Evolutionary conservation across 2,329 filamentous ascomycete genomes (phyloP).

Genomic region (Kalmusia sp.): DNA sequence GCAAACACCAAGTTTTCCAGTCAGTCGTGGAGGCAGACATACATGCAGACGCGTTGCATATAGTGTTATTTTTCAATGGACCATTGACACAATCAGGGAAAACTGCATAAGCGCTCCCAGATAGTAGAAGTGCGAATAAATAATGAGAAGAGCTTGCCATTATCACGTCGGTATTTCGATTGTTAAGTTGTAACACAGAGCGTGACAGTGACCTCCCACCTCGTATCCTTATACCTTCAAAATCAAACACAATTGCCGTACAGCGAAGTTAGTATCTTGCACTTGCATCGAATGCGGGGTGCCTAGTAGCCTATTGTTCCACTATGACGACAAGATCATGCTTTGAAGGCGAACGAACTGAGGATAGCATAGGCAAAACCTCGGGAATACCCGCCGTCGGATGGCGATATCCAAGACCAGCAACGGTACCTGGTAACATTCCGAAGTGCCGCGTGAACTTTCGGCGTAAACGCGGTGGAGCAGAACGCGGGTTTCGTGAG

Average conservation of each 20-base stretch:
- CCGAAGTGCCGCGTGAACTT: background rate
- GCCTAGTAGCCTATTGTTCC: background rate
- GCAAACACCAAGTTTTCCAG: background rate
- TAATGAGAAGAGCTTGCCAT: slow-evolving; percentile 2
- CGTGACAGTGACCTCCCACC: background rate
- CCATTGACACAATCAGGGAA: slow-evolving; percentile 62
- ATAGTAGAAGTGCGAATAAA: slow-evolving; percentile 14
- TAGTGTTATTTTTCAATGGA: slow-evolving; percentile 56
- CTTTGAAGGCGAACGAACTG: background rate
- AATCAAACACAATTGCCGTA: background rate
- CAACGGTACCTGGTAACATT: background rate
- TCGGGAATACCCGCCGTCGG: too few species aligned
- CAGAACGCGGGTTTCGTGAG: background rate
- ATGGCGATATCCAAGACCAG: background rate
- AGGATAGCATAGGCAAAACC: background rate
- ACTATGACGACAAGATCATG: slow-evolving; percentile 3
- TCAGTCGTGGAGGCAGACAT: background rate
- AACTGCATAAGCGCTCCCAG: slow-evolving; percentile 22
- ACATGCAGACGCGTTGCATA: slow-evolving; percentile 58
- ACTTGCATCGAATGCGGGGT: background rate
- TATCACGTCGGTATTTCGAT: background rate
- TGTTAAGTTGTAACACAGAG: background rate
- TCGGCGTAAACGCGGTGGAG: background rate
- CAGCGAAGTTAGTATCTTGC: background rate
- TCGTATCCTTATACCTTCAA: background rate